Base-by-base conservation (phyloP, 1,284 basidiomycete species). In the Vanrija sp. region DNA sequence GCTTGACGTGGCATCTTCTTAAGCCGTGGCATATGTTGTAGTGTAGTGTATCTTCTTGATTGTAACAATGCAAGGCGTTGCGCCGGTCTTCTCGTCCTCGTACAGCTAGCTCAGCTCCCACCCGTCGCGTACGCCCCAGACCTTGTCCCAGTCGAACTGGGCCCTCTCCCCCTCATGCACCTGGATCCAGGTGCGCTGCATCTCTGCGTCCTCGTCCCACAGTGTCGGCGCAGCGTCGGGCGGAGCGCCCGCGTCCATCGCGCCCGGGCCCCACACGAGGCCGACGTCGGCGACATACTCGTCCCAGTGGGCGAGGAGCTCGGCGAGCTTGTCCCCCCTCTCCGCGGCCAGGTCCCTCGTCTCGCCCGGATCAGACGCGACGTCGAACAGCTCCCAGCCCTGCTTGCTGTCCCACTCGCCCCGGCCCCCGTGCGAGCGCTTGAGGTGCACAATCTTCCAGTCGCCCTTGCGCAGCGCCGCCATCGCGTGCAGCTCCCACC, bases 291-390 rank as follows among this genome's bases (percentile, higher is more conserved):
- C 23, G 18, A 47, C 45, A 36, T 64, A 64, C 19, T 47, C 42
- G 3, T 53, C 50, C 57, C 57, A 64, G 25, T 51, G 48, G 19
- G 54, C 46, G 12, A 67, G 19, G 19, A 69, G 56, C 45, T 63
- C 56, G 3, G 44, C 45, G 25, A 67, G 42, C 42, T 63, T 57
- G n/a, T 61, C 57, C 6, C 50, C 50, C 14, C 49, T 12, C 25
- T 48, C 12, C 20, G 51, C 41, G 2, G 63, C 60, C 25, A 66
- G 44, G 51, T 69, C 62, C 2, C 41, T 20, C 6, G 45, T 60
- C 54, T 71, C 69, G 18, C 62, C 68, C 15, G 68, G 69, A 45
- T 71, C 69, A 10, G 20, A n/a, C 1, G 38, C 42, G 9, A 71
- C 18, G 50, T 71, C 48, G 43, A 58, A 70, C 20, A 71, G 56